phyloP scores from a whole-genome alignment of 2,329 filamentous ascomycete genomes.

The Dichotomopilus funicola region DNA sequence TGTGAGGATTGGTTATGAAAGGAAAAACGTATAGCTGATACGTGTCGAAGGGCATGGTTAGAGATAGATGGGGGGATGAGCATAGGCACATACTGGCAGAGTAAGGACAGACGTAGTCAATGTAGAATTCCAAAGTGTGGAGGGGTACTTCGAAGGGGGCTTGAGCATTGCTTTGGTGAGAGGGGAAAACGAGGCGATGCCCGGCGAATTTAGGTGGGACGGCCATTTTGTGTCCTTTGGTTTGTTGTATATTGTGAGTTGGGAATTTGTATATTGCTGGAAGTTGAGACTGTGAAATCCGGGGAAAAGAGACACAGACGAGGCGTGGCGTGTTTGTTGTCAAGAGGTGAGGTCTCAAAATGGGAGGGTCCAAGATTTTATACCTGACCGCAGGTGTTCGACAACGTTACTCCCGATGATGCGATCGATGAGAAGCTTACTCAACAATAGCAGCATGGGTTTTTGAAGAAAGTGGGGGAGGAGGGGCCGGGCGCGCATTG shows the following conservation, averaged over 20 bases:
- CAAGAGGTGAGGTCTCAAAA: background rate
- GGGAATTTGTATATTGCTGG: background rate
- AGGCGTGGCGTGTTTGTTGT: too few species aligned
- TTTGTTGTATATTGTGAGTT: background rate
- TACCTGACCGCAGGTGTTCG: background rate
- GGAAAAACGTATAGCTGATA: background rate
- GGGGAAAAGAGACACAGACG: too few species aligned
- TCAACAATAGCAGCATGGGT: background rate
- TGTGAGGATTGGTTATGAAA: conserved; percentile 4
- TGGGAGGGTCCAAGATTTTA: too few species aligned
- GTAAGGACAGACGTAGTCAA: conserved; percentile 86
- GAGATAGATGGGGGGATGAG: background rate
- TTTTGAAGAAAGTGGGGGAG: background rate
- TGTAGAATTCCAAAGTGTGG: conserved; percentile 60
- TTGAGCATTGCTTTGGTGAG: conserved; percentile 27
- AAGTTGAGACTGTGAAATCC: too few species aligned
- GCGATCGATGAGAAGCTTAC: background rate
- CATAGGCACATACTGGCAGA: conserved; percentile 36
- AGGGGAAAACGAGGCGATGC: conserved; percentile 54
- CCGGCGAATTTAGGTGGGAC: conserved; percentile 71
- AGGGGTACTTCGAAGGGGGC: conserved; percentile 37
- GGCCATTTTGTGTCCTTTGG: conserved; percentile 48
- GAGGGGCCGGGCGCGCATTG: background rate
- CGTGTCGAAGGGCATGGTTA: background rate
- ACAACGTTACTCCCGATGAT: background rate